A percentile compares a stretch with the other conserved stretches of the same genome.
phyloP scores from a whole-genome alignment of 2,329 filamentous ascomycete species.

The Alternaria sp. region DNA sequence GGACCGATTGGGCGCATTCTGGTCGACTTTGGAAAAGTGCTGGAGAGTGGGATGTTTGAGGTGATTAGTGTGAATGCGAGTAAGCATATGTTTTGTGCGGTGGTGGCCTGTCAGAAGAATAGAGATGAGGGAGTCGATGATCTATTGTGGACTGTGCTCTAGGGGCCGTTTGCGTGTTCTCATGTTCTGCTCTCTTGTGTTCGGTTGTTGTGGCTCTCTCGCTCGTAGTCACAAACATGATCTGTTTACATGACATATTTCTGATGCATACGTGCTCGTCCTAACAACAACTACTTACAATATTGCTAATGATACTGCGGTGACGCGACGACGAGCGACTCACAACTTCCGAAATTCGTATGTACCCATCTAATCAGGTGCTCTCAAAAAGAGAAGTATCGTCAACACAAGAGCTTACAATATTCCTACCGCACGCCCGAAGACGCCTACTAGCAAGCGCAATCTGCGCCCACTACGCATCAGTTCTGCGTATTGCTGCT shows the following conservation, averaged over 20 bases:
- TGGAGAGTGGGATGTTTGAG: slow-evolving; percentile 6
- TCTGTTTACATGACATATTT: neutral
- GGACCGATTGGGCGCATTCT: slow-evolving; percentile 10
- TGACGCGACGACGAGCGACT: too few relatives aligned
- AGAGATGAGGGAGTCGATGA: neutral
- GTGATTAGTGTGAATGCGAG: slow-evolving; percentile 8
- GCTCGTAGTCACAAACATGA: neutral
- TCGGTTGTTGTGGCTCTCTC: neutral
- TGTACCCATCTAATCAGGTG: too few relatives aligned
- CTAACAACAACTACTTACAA: neutral
- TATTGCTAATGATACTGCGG: too few relatives aligned
- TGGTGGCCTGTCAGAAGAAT: slow-evolving; percentile 3
- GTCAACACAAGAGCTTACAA: too few relatives aligned
- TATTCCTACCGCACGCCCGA: neutral
- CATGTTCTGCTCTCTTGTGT: neutral
- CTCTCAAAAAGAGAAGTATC: too few relatives aligned
- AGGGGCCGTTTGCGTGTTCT: neutral
- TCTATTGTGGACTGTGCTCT: neutral
- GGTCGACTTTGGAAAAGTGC: slow-evolving; percentile 5
- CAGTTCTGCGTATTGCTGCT: neutral
- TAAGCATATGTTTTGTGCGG: slow-evolving; percentile 11
- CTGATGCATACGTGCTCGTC: neutral
- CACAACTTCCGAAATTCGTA: too few relatives aligned
- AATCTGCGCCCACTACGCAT: neutral
- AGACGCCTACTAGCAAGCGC: neutral